Percentiles rank a stretch among this genome's conserved stretches.
Evolutionary conservation across 2,329 filamentous ascomycete genomes (phyloP).

Genomic region (Beauveria varroae): DNA sequence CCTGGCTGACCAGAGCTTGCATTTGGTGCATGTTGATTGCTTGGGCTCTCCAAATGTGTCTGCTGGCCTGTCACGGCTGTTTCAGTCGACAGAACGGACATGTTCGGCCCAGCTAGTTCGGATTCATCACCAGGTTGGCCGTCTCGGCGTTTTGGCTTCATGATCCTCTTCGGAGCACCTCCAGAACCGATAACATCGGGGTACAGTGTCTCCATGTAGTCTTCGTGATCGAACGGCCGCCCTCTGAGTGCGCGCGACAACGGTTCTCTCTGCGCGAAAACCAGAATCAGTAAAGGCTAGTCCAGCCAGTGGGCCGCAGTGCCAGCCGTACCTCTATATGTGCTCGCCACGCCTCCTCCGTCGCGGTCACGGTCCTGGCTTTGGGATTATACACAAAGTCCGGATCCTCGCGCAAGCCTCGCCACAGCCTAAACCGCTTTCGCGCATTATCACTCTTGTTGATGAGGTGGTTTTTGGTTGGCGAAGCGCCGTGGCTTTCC

Average conservation of each 20-base stretch:
- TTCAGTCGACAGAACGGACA: slow-evolving; percentile 35
- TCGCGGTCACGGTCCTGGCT: slow-evolving; percentile 44
- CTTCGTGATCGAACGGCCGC: slow-evolving; percentile 52
- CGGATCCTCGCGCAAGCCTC: slow-evolving; percentile 49
- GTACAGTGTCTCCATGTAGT: slow-evolving; percentile 53
- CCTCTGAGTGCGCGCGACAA: slow-evolving; percentile 49
- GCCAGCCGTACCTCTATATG: slow-evolving; percentile 43
- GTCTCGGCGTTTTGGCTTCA: slow-evolving; percentile 46
- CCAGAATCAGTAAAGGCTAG: slow-evolving; percentile 14
- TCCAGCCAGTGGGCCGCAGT: background rate
- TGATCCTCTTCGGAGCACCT: slow-evolving; percentile 51
- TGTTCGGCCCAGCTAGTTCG: slow-evolving; percentile 40
- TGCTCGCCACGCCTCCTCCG: slow-evolving; percentile 48
- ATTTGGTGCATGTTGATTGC: background rate
- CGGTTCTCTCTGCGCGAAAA: slow-evolving; percentile 42
- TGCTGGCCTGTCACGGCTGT: background rate
- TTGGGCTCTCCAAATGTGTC: background rate
- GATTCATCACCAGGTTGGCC: slow-evolving; percentile 37
- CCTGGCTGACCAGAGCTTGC: background rate
- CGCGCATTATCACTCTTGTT: slow-evolving; percentile 58
- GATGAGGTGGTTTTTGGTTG: slow-evolving; percentile 54
- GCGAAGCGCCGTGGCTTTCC: slow-evolving; percentile 47
- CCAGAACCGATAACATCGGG: slow-evolving; percentile 53
- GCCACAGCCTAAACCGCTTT: slow-evolving; percentile 55
- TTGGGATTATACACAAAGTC: slow-evolving; percentile 47